Percentiles rank a stretch among this genome's conserved stretches.
phyloP scores from a whole-genome alignment of 768 basidiomycete genomes.

The Gloeopeniophorella convolvens region DNA sequence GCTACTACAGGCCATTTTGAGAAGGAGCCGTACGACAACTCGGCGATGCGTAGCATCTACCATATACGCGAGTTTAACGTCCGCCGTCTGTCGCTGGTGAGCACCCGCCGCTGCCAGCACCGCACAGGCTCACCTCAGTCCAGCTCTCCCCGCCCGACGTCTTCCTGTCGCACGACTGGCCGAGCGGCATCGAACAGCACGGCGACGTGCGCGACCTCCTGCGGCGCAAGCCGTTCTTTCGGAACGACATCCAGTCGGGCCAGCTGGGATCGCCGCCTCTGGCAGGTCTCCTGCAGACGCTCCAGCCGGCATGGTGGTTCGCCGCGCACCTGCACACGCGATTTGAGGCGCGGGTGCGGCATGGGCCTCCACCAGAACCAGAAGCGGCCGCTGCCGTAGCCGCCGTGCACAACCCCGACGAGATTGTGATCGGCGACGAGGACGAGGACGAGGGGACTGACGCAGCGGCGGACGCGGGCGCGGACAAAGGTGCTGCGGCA shows the following conservation, averaged over 20 bases:
- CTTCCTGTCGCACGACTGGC: conserved; percentile 98
- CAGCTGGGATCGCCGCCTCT: conserved; percentile 83
- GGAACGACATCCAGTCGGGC: conserved; percentile 58
- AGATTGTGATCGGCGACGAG: conserved; percentile 41
- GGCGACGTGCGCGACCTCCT: conserved; percentile 65
- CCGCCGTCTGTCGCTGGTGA: conserved; percentile 65
- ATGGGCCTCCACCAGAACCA: conserved; percentile 25
- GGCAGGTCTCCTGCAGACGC: conserved; percentile 62
- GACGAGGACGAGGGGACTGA: conserved; percentile 25
- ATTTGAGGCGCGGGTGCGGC: conserved; percentile 65
- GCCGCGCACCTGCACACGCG: conserved; percentile 85
- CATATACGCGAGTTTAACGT: conserved; percentile 87
- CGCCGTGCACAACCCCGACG: conserved; percentile 38
- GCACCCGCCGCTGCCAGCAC: conserved; percentile 18
- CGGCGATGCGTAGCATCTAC: conserved; percentile 76
- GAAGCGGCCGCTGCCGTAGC: not conserved
- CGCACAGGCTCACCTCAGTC: not conserved
- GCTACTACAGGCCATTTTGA: conserved; percentile 74
- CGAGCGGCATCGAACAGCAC: conserved; percentile 72
- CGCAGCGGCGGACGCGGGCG: not conserved
- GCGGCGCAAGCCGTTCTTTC: conserved; percentile 72
- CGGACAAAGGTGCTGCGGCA: not conserved
- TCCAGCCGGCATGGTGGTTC: conserved; percentile 88
- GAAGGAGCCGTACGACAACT: conserved; percentile 68
- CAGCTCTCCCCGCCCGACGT: conserved; percentile 60